phyloP scores from a whole-genome alignment of 768 basidiomycete genomes.

The Pleurotus sapidus region DNA sequence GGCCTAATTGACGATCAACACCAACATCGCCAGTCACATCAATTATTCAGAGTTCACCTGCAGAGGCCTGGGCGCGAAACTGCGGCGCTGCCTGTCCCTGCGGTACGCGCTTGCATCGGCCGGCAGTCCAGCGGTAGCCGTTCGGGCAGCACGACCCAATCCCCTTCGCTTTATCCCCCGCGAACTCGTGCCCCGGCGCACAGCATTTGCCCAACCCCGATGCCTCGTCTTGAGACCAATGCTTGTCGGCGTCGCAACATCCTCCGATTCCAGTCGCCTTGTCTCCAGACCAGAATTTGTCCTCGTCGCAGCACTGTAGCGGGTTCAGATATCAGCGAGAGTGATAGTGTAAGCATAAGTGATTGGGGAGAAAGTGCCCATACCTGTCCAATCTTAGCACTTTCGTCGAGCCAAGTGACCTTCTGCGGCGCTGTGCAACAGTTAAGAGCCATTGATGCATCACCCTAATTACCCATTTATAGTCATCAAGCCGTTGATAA shows the following conservation, averaged over 20 bases:
- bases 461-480: neutral
- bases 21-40: too few relatives aligned
- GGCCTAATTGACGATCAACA: too few relatives aligned
- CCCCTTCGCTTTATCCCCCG: conserved; percentile 1
- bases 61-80: neutral
- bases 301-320: neutral
- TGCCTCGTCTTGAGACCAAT: conserved; percentile 5
- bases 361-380: neutral
- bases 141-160: conserved; percentile 5
- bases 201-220: conserved; percentile 4
- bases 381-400: conserved; percentile 1
- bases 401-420: conserved; percentile 3
- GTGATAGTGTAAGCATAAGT: neutral
- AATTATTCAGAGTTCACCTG: neutral
- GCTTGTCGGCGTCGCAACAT: conserved; percentile 1
- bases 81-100: neutral
- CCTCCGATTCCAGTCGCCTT: neutral
- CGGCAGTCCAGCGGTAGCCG: neutral
- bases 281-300: neutral
- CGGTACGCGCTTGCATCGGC: conserved; percentile 2
- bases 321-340: neutral
- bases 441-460: neutral
- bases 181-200: conserved; percentile 1
- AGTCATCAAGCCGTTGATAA: neutral
- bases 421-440: neutral